A percentile compares a stretch with the other conserved stretches of the same genome.
phyloP scores from a whole-genome alignment of 2,329 filamentous ascomycete species.

The Trichoderma simmonsii region DNA sequence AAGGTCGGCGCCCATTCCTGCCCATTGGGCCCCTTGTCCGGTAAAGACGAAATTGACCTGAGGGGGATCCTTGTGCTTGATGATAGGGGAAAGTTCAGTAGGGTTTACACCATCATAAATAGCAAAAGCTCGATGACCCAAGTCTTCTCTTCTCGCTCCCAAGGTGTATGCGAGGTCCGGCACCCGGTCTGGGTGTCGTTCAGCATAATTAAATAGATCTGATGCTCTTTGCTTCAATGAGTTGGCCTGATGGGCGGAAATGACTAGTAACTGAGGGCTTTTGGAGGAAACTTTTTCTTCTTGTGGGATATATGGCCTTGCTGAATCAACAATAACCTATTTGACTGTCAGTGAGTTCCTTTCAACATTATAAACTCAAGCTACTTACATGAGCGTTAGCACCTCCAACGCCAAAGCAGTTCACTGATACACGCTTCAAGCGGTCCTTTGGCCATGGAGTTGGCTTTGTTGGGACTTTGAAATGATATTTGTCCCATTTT shows the following conservation, averaged over 20 bases:
- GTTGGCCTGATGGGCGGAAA: not conserved
- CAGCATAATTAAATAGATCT: not conserved
- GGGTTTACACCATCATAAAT: conserved; percentile 35
- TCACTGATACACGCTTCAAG: conserved; percentile 28
- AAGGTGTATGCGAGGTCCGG: not conserved
- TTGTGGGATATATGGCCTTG: not conserved
- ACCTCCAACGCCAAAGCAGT: conserved; percentile 37
- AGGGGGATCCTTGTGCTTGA: conserved; percentile 22
- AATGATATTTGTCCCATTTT: conserved; percentile 22
- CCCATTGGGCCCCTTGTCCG: conserved; percentile 35
- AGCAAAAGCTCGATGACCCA: conserved; percentile 23
- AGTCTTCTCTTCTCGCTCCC: not conserved
- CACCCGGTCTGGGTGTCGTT: not conserved
- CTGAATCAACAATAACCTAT: not conserved
- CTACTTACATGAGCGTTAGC: conserved; percentile 33
- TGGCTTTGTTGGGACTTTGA: conserved; percentile 31
- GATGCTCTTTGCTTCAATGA: not conserved
- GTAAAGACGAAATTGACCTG: conserved; percentile 29
- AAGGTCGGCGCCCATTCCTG: conserved; percentile 29
- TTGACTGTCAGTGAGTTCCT: not conserved
- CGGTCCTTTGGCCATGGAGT: conserved; percentile 36
- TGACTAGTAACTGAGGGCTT: not conserved
- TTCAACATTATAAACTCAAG: not conserved
- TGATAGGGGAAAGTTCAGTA: conserved; percentile 31
- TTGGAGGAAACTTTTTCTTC: not conserved